Evolutionary conservation across 2,329 filamentous ascomycete species (phyloP), one percentile per base, ranked within the genome.

Genomic region (Penicillium rolfsii): DNA sequence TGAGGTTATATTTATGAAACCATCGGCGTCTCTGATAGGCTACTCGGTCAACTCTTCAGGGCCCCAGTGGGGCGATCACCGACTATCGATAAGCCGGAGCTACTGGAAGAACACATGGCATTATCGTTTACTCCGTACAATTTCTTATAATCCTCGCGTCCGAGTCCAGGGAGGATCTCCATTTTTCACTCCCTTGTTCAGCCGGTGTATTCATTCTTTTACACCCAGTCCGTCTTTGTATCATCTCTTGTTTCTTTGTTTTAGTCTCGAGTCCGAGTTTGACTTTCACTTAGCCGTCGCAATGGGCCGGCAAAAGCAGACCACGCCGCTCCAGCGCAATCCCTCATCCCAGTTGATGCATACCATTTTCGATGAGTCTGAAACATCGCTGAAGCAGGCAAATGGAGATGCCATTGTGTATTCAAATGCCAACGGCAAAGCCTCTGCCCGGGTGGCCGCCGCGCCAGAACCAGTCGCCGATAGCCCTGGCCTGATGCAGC

Each of bases 261-360:
- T 41, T 19, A 16, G 11, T 53, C 1, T 19, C 26, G 14, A 48
- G 28, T 30, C n/a, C 40, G 8, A 50, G 33, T 53, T 22, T 2
- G 35, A 36, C 4, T 36, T 14, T 12, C 16, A 26, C 35, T n/a
- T 22, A 11, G 52, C 28, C 26, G 16, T 61, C 58, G 48, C 66
- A 65, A 92, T 93, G 90, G 89, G 89, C 62, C 86, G 89, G 70
- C 84, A 84, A 58, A 92, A 93, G 77, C 88, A 91, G 77, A 80
- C 84, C 41, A 81, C 80, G 52, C 87, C 90, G 9, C 77, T 89
- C 60, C 84, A 86, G 74, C 86, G 89, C 73, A 84, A 86, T 66
- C 79, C 85, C 2, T 91, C 89, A 7, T 89, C 87, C 28, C 87
- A 91, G 71, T 86, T 87, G 73, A 85, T 87, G 74, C 74, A 76